Base-by-base conservation (phyloP, 345 rosid genomes). In the Boechera retrofracta region DNA sequence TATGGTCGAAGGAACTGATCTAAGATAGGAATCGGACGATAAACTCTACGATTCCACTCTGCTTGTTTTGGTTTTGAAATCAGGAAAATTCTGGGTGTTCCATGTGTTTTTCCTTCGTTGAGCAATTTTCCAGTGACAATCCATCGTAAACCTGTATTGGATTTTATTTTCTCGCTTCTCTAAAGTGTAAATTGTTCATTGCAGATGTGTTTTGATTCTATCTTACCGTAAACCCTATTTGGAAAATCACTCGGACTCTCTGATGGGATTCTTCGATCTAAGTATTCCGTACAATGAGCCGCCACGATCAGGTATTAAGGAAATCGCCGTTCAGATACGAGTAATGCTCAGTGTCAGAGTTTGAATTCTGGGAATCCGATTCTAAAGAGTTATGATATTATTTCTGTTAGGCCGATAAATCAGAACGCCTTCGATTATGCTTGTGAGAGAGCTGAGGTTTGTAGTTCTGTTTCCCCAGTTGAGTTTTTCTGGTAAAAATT, bases 261-360 rank as follows among this genome's bases (percentile, higher is more conserved):
- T 6, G 53, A 92, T 88, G 97, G 92, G 83, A 16, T 92, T 90
- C 81, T 92, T 92, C 83, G 98, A 94, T 80, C 84, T 94, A 12
- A 89, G 82, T 65, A 39, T 92, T 1, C 92, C 96, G 16, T 88
- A 80, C 76, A 68, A 66, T 2, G 86, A 81, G 54, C 64, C 84
- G 45, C 52, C 76, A 15, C 55, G 67, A 10, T 31, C 73, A 21
- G 76, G 61, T 16, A 72, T 66, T 10, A 79, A 69, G 12, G 79
- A 73, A 51, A 10, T 64, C 18, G 5, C 66, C 32, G 71, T 59
- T 6, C 86, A 1, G 97, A 95, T 21, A 16, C 16, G 21, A 80
- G 59, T 15, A 63, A 77, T 1, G 70, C 90, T 61, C 95, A 90
- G 80, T 77, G 86, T 18, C 89, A 80, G 71, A 83, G 81, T 11